A percentile compares a stretch with the other conserved stretches of the same genome.
Conservation (phyloP, 139 green algal species). For the Tetradesmus lagerheimii region DNA sequence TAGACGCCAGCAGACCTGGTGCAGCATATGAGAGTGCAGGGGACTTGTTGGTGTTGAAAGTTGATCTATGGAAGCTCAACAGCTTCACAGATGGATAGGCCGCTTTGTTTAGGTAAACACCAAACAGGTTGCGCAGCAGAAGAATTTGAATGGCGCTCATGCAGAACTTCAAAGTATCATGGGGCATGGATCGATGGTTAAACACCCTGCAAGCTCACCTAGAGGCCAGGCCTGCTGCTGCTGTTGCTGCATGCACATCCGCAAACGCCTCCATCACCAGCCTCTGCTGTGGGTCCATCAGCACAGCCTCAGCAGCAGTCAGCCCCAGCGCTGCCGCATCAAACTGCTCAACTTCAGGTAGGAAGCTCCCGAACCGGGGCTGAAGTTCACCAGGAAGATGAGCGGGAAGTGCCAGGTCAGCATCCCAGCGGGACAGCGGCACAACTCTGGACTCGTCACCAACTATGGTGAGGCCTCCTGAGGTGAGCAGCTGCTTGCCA, state of each 20-base stretch:
- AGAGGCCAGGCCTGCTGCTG: not conserved
- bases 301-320: constrained; percentile 68
- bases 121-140: not conserved
- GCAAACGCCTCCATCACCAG: constrained; percentile 61
- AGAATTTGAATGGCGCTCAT: not conserved
- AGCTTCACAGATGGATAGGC: not conserved
- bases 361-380: constrained; percentile 74
- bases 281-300: constrained; percentile 88
- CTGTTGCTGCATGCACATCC: constrained; percentile 23
- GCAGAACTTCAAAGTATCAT: not conserved
- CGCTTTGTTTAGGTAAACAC: too few relatives aligned
- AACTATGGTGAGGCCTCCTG: not conserved
- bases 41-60: not conserved
- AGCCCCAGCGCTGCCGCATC: constrained; percentile 78
- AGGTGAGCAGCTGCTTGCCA: not conserved
- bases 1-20: constrained; percentile 68
- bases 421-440: constrained; percentile 67
- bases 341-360: constrained; percentile 75
- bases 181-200: too few relatives aligned
- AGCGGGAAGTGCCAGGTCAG: constrained; percentile 28
- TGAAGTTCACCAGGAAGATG: constrained; percentile 38
- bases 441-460: constrained; percentile 43
- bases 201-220: not conserved
- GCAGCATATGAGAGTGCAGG: not conserved
- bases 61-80: too few relatives aligned